These are phyloP conservation scores for Aspergillaceae sp. DNA, from an alignment of 2,329 filamentous ascomycete species.

Conservation along the genomic window DNA sequence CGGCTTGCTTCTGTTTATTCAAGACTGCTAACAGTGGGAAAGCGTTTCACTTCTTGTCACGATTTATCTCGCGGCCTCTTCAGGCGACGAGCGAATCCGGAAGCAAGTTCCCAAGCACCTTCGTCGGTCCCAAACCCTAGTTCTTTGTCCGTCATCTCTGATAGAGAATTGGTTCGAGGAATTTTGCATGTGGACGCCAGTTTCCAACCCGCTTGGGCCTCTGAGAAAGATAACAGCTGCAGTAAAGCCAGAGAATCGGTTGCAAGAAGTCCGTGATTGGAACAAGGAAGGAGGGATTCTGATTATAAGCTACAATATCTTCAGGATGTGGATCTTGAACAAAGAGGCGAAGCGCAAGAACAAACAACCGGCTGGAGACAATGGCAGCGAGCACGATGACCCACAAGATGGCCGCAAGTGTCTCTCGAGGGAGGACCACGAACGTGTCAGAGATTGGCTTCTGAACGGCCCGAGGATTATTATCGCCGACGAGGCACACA, in stretches of 20 bases:
- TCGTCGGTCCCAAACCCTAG: constrained; percentile 54
- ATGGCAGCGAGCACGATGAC: neutral
- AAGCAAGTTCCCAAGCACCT: constrained; percentile 62
- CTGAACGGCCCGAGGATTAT: constrained; percentile 60
- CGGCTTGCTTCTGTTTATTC: too few species aligned
- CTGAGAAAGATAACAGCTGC: constrained; percentile 49
- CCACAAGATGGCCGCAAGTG: constrained; percentile 4
- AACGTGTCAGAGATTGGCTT: constrained; percentile 42
- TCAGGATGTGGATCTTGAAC: constrained; percentile 42
- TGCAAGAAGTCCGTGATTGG: constrained; percentile 51
- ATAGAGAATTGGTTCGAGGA: constrained; percentile 80
- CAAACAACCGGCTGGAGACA: neutral
- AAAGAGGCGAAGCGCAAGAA: constrained; percentile 18
- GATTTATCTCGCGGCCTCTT: constrained; percentile 58
- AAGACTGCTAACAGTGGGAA: too few species aligned
- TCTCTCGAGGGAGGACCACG: constrained; percentile 30
- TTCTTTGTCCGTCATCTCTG: constrained; percentile 67
- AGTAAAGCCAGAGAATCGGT: constrained; percentile 31
- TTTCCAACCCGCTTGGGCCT: constrained; percentile 43
- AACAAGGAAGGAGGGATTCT: constrained; percentile 58
- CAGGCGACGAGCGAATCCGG: constrained; percentile 47
- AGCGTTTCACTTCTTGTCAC: constrained; percentile 67
- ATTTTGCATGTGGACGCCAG: constrained; percentile 59
- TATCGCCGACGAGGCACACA: constrained; percentile 78
- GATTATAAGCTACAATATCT: constrained; percentile 66